Evolutionary conservation across 208 protist genomes (phyloP).

Genomic region (Leishmania braziliensis): DNA sequence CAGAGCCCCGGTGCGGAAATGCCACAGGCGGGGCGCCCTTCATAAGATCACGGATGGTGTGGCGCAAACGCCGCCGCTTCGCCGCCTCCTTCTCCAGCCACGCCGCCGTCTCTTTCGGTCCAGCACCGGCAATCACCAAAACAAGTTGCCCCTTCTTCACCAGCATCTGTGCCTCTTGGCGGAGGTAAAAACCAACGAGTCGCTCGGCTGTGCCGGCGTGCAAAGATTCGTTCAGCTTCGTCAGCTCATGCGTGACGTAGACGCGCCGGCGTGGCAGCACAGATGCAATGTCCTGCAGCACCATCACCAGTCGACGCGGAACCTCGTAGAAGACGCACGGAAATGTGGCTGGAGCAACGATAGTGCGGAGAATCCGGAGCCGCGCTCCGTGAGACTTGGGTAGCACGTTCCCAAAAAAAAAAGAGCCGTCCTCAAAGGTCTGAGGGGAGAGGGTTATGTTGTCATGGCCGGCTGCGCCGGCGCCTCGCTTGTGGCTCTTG

Average conservation of each 20-base stretch:
- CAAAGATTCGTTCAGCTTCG: slow-evolving; percentile 90
- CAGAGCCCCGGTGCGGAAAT: background rate
- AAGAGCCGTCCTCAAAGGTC: slow-evolving; percentile 69
- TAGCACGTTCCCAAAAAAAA: slow-evolving; percentile 89
- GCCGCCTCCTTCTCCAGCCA: slow-evolving; percentile 55
- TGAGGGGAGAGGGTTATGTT: slow-evolving; percentile 1
- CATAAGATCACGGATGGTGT: slow-evolving; percentile 46
- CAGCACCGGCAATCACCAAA: slow-evolving; percentile 76
- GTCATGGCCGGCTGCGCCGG: background rate
- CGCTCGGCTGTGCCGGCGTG: slow-evolving; percentile 81
- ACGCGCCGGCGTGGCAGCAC: slow-evolving; percentile 75
- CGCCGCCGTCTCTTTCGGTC: slow-evolving; percentile 59
- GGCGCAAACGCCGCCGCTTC: slow-evolving; percentile 63
- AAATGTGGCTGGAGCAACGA: slow-evolving; percentile 58
- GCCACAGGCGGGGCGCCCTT: background rate
- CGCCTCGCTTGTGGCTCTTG: background rate
- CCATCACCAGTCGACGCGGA: slow-evolving; percentile 73
- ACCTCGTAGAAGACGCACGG: slow-evolving; percentile 91
- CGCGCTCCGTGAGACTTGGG: slow-evolving; percentile 66
- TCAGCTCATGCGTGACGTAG: slow-evolving; percentile 86
- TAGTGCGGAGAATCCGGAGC: slow-evolving; percentile 64
- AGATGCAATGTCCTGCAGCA: slow-evolving; percentile 84
- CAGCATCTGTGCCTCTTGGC: slow-evolving; percentile 67
- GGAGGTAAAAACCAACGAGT: slow-evolving; percentile 75
- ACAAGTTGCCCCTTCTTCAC: slow-evolving; percentile 85